Conservation (phyloP, 495 filamentous ascomycete species). For the Xylaria sp. region DNA sequence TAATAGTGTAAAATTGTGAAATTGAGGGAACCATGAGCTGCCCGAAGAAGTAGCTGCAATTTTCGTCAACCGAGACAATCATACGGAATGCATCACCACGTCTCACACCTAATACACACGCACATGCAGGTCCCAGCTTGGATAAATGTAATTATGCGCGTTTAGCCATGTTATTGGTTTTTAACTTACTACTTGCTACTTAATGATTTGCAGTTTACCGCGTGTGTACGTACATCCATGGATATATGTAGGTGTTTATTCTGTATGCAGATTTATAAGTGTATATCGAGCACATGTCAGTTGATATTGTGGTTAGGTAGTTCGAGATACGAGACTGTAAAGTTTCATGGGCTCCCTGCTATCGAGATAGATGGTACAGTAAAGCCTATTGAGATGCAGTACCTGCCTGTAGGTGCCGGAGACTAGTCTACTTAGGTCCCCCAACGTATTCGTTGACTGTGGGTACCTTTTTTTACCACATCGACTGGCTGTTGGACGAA, state of each 20-base stretch:
- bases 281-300: background rate
- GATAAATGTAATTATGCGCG: conserved; percentile 1
- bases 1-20: background rate
- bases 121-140: background rate
- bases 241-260: background rate
- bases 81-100: conserved; percentile 1
- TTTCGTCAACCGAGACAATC: background rate
- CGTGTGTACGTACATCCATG: conserved; percentile 11
- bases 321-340: background rate
- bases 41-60: background rate
- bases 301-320: background rate
- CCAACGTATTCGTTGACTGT: background rate
- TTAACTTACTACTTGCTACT: background rate
- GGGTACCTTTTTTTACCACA: background rate
- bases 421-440: background rate
- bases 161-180: background rate
- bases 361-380: background rate
- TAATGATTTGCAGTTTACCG: background rate
- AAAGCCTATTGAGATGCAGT: background rate
- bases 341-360: background rate
- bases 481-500: too few relatives aligned
- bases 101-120: background rate
- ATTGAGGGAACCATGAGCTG: background rate
- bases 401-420: too few relatives aligned
- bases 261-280: background rate